A percentile compares a stretch with the other conserved stretches of the same genome.
These are phyloP conservation scores for Albugo candida DNA, from an alignment of 352 stramenopile species.

Conservation along the genomic window DNA sequence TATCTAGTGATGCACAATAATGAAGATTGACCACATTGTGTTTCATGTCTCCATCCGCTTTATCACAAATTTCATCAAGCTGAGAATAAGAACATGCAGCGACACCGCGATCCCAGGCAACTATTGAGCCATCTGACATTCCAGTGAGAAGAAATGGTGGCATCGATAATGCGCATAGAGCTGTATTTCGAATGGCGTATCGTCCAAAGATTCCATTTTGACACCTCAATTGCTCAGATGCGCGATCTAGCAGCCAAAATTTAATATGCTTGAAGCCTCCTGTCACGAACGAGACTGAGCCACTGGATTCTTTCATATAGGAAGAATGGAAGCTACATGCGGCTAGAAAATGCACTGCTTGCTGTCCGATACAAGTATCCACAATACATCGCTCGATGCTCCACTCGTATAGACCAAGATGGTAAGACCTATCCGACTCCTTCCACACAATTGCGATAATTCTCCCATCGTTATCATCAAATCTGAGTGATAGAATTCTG, in stretches of 20 bases:
- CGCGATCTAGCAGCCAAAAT: slow-evolving; percentile 34
- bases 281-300: slow-evolving; percentile 22
- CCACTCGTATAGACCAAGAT: slow-evolving; percentile 33
- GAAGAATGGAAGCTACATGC: not conserved
- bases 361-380: slow-evolving; percentile 13
- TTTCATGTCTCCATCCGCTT: not conserved
- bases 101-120: slow-evolving; percentile 34
- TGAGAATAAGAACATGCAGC: slow-evolving; percentile 13
- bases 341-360: not conserved
- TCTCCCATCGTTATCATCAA: slow-evolving; percentile 12
- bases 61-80: not conserved
- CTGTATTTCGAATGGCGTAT: slow-evolving; percentile 28
- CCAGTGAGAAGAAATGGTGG: slow-evolving; percentile 32
- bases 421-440: slow-evolving; percentile 20
- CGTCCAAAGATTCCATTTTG: slow-evolving; percentile 46
- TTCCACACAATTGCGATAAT: slow-evolving; percentile 11
- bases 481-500: no score
- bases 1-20: slow-evolving; percentile 15
- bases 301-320: not conserved
- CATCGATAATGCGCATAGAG: slow-evolving; percentile 20
- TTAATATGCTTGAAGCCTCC: slow-evolving; percentile 48
- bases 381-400: no score
- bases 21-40: slow-evolving; percentile 18
- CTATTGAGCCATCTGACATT: slow-evolving; percentile 20
- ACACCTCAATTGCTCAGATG: slow-evolving; percentile 22